These are phyloP conservation scores for Arabidopsis suecica DNA, from an alignment of 345 rosid species.

Conservation along the genomic window DNA sequence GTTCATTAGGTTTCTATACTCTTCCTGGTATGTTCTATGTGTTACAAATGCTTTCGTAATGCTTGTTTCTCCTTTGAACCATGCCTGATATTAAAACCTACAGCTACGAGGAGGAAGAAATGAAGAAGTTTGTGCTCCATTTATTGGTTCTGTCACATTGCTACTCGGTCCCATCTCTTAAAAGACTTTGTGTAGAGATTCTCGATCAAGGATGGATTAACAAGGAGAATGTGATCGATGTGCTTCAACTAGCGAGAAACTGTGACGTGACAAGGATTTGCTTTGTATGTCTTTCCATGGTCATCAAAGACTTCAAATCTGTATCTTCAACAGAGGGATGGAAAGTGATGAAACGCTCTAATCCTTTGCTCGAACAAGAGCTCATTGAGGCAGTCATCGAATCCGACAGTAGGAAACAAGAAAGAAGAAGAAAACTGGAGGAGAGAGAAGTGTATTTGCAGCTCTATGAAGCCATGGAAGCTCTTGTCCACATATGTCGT, in stretches of 20 bases:
- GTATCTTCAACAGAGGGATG: slow-evolving; percentile 80
- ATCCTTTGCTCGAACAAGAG: slow-evolving; percentile 83
- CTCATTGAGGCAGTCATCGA: slow-evolving; percentile 72
- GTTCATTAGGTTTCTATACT: slow-evolving; percentile 80
- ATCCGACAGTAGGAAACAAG: slow-evolving; percentile 64
- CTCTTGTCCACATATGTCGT: slow-evolving; percentile 83
- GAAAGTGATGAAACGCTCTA: slow-evolving; percentile 71
- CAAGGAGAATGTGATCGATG: slow-evolving; percentile 80
- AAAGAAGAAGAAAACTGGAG: slow-evolving; percentile 59
- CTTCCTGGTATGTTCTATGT: slow-evolving; percentile 65
- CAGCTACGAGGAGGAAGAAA: slow-evolving; percentile 80
- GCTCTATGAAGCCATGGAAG: slow-evolving; percentile 82
- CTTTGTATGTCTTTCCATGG: slow-evolving; percentile 63
- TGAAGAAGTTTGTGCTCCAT: slow-evolving; percentile 76
- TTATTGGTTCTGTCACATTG: slow-evolving; percentile 78
- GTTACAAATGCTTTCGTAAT: neutral
- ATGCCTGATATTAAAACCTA: slow-evolving; percentile 22
- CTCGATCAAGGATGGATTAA: slow-evolving; percentile 65
- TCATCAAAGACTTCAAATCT: slow-evolving; percentile 75
- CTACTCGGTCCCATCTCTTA: slow-evolving; percentile 69
- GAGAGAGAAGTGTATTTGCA: slow-evolving; percentile 73
- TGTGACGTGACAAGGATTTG: slow-evolving; percentile 73
- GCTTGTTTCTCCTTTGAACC: slow-evolving; percentile 19
- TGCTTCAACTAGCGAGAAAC: slow-evolving; percentile 74
- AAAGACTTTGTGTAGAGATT: slow-evolving; percentile 59